Percentiles rank a stretch among this genome's conserved stretches.
Conservation (phyloP, 352 stramenopile genomes). For the Pseudoperonospora humuli region DNA sequence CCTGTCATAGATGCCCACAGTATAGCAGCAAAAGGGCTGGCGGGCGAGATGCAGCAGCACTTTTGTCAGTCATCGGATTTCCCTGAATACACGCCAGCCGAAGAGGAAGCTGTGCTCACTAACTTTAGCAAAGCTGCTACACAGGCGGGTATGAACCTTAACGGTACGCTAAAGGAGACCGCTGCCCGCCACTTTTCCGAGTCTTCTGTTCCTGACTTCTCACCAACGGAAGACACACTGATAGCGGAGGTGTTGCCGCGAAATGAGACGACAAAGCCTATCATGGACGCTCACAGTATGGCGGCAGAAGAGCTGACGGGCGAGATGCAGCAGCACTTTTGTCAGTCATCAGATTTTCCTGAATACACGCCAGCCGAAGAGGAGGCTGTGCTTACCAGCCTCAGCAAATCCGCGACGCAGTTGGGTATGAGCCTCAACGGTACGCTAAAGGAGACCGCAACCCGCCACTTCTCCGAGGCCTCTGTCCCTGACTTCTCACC, state of each 20-base stretch:
- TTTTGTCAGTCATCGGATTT: constrained; percentile 68
- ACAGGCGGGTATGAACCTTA: constrained; percentile 20
- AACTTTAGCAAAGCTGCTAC: constrained; percentile 23
- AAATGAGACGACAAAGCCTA: constrained; percentile 1
- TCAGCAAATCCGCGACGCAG: constrained; percentile 20
- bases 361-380: constrained; percentile 41
- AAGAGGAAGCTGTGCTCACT: constrained; percentile 39
- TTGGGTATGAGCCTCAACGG: constrained; percentile 26
- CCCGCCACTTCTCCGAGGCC: constrained; percentile 47
- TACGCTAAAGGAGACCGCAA: constrained; percentile 40
- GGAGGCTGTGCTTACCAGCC: constrained; percentile 22
- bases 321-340: constrained; percentile 40
- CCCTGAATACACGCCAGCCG: constrained; percentile 33
- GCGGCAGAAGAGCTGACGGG: constrained; percentile 35
- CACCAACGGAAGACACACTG: constrained; percentile 45
- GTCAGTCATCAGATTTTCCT: constrained; percentile 55
- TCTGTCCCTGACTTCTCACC: constrained; percentile 64
- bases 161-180: constrained; percentile 39
- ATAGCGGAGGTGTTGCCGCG: constrained; percentile 27
- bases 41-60: constrained; percentile 25
- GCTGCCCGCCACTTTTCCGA: constrained; percentile 50
- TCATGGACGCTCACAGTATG: constrained; percentile 19
- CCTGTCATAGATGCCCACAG: constrained; percentile 18
- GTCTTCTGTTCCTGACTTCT: constrained; percentile 60
- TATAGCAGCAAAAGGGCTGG: constrained; percentile 31